Evolutionary conservation across 2,329 filamentous ascomycete species (phyloP), one percentile per base, ranked within the genome.

Genomic region (Penicillium sp.): DNA sequence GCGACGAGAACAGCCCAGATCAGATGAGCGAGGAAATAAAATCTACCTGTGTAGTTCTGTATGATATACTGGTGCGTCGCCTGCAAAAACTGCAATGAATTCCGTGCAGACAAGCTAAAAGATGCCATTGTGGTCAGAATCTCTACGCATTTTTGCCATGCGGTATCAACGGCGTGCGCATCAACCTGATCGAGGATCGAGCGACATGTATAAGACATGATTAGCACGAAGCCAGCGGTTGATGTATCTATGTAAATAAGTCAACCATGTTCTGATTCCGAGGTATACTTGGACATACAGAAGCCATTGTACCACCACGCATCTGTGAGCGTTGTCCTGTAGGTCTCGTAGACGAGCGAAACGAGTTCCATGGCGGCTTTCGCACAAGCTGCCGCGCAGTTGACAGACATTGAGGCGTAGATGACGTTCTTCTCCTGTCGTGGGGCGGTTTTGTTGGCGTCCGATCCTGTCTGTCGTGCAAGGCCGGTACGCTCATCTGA

Each of bases 291-390:
- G 44, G 4, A 66, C 73, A 39, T 67, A 76, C 75, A 78, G 16
- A 77, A 75, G 10, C 71, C 73, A 55, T 77, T 77, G 58, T 76
- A 77, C 75, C 75, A 77, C 75, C 73, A 76, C 4, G 69, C 64
- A 22, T 72, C 73, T 3, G 69, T 69, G 1, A 63, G 40, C 1
- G 69, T 60, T 1, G 69, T 70, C 40, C 56, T 52, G 39, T 72
- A 70, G 4, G 69, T 75, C 13, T 68, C 58, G 35, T 73, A 58
- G 1, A 77, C 61, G 6, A 73, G 64, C 1, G 63, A 60, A 2
- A 76, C 65, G 2, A 78, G 65, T 10, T 73, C 65, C 4, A 71
- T 65, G 0, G 75, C 72, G 2, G 72, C 62, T 2, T 56, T 59
- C 4, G 75, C 66, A 33, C 75, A 78, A 1, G 64, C 63, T 2